A percentile compares a stretch with the other conserved stretches of the same genome.
These are phyloP conservation scores for Lignosus rhinocerotis DNA, from an alignment of 1,284 basidiomycete species.

Conservation along the genomic window DNA sequence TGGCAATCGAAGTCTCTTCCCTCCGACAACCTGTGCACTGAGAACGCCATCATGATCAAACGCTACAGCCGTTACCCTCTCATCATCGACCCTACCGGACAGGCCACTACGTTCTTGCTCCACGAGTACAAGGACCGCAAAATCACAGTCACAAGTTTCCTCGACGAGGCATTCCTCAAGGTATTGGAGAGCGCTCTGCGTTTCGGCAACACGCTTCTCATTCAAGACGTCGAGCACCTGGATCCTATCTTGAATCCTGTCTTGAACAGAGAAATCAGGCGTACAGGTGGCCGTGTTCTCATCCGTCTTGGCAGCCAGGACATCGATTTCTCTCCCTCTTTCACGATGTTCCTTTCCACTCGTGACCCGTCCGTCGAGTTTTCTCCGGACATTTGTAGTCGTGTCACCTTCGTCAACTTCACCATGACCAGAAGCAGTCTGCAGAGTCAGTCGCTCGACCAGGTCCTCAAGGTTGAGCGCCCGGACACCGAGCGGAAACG, in stretches of 20 bases:
- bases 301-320: conserved; percentile 99
- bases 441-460: conserved; percentile 96
- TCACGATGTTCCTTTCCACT: conserved; percentile 99
- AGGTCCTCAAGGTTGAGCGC: conserved; percentile 95
- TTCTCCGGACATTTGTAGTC: conserved; percentile 97
- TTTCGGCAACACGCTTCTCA: conserved; percentile 96
- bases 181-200: conserved; percentile 98
- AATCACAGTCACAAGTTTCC: conserved; percentile 97
- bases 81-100: conserved; percentile 99
- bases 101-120: conserved; percentile 91
- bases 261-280: conserved; percentile 94
- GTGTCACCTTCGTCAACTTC: conserved; percentile 99
- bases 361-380: conserved; percentile 97
- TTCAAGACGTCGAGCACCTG: conserved; percentile 97
- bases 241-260: conserved; percentile 99
- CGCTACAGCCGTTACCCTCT: conserved; percentile 98
- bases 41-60: conserved; percentile 99
- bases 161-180: conserved; percentile 98
- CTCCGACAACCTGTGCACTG: conserved; percentile 92
- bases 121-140: conserved; percentile 97
- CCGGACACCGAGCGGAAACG: conserved; percentile 97
- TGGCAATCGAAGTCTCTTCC: conserved; percentile 97
- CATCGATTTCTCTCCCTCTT: conserved; percentile 98
- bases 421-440: conserved; percentile 99
- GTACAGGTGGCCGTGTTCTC: conserved; percentile 95